These are phyloP conservation scores for Alternaria viburni DNA, from an alignment of 2,329 filamentous ascomycete species.

Conservation along the genomic window DNA sequence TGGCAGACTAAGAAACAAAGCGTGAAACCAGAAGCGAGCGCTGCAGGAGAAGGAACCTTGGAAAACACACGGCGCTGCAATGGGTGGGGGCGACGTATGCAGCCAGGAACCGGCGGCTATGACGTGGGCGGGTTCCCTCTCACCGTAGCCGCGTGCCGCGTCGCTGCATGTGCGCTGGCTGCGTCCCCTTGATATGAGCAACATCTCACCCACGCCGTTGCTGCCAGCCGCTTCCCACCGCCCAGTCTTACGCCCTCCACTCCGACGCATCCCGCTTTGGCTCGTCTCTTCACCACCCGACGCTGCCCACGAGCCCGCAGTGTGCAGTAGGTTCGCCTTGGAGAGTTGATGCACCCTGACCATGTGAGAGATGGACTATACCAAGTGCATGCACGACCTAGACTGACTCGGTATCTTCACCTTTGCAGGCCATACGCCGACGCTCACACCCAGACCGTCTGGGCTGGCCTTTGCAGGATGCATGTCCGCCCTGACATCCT, in stretches of 20 bases:
- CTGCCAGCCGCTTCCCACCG: neutral
- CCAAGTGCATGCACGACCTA: neutral
- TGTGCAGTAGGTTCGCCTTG: conserved; percentile 15
- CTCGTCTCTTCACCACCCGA: neutral
- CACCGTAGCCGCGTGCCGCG: conserved; percentile 5
- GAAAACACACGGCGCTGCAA: neutral
- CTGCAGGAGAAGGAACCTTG: neutral
- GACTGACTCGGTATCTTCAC: neutral
- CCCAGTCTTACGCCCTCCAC: neutral
- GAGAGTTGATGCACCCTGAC: conserved; percentile 23
- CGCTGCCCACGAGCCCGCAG: neutral
- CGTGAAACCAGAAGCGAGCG: neutral
- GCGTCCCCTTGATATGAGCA: conserved; percentile 2
- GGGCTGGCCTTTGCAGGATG: conserved; percentile 39
- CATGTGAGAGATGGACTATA: neutral
- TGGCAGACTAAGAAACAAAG: neutral
- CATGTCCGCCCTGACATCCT: conserved; percentile 34
- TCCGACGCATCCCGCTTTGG: neutral
- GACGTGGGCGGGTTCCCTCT: conserved; percentile 13
- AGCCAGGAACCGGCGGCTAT: conserved; percentile 10
- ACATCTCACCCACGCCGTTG: neutral
- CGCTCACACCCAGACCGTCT: conserved; percentile 37
- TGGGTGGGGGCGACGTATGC: conserved; percentile 2
- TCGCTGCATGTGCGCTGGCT: conserved; percentile 4
- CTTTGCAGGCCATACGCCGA: conserved; percentile 32